These are phyloP conservation scores for Metschnikowia kunwiensis DNA, from an alignment of 805 yeast genomes.

Conservation along the genomic window DNA sequence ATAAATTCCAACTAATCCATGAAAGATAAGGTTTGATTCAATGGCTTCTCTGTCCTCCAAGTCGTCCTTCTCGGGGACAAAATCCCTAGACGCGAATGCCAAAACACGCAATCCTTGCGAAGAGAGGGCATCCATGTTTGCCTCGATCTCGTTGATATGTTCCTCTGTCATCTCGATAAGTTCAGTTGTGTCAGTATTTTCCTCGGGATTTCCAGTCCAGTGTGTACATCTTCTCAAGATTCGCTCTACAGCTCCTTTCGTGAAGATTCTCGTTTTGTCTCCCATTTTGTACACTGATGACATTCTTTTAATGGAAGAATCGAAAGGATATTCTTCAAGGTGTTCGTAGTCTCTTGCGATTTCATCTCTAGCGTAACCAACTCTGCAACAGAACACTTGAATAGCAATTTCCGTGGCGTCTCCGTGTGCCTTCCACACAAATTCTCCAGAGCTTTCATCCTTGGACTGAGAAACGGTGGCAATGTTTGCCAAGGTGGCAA, in stretches of 20 bases:
- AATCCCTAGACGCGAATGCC: constrained; percentile 21
- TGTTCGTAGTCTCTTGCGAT: constrained; percentile 21
- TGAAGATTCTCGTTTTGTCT: constrained; percentile 13
- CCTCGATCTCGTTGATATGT: constrained; percentile 14
- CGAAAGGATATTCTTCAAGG: constrained; percentile 20
- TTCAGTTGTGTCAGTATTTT: constrained; percentile 16
- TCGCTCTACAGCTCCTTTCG: constrained; percentile 23
- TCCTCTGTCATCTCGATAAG: constrained; percentile 18
- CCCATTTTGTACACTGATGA: constrained; percentile 17
- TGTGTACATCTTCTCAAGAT: constrained; percentile 17
- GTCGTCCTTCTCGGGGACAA: constrained; percentile 11
- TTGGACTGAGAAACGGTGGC: constrained; percentile 57
- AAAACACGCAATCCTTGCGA: constrained; percentile 22
- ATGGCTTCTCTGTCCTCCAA: constrained; percentile 17
- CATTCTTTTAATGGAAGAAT: constrained; percentile 21
- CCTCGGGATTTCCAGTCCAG: constrained; percentile 20
- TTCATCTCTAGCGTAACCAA: constrained; percentile 23
- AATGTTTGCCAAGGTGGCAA: constrained; percentile 78
- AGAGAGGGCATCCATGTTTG: constrained; percentile 20
- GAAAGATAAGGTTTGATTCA: constrained; percentile 19
- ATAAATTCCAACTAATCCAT: constrained; percentile 22
- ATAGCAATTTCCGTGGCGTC: constrained; percentile 23
- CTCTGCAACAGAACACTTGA: constrained; percentile 20
- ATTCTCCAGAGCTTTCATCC: constrained; percentile 37
- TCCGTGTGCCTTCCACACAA: constrained; percentile 24